Evolutionary conservation across 441 rosid genomes (phyloP).

Genomic region (Syzygium syzygioides): DNA sequence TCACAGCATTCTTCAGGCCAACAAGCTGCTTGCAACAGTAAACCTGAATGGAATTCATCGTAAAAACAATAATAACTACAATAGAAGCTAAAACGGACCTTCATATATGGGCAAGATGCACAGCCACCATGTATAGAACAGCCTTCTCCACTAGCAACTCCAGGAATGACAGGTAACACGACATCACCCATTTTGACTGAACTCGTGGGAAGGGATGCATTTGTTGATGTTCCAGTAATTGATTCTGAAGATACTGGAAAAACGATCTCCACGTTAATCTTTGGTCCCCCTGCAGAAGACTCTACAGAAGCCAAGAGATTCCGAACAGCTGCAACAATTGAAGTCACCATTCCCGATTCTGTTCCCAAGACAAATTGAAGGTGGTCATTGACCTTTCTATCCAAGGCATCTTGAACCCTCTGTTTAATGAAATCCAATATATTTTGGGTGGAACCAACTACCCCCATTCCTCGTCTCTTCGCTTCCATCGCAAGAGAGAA

Average conservation of each 20-base stretch:
- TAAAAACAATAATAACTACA: not conserved
- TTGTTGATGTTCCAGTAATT: conserved; percentile 47
- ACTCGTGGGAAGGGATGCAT: conserved; percentile 26
- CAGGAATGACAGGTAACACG: conserved; percentile 71
- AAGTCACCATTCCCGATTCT: conserved; percentile 94
- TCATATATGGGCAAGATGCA: conserved; percentile 98
- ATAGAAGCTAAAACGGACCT: conserved; percentile 36
- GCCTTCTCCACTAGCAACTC: conserved; percentile 93
- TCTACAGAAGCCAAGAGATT: conserved; percentile 40
- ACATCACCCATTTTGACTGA: conserved; percentile 40
- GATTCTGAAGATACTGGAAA: conserved; percentile 94
- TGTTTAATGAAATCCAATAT: conserved; percentile 80
- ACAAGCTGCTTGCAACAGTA: not conserved
- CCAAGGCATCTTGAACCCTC: conserved; percentile 78
- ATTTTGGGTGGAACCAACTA: conserved; percentile 89
- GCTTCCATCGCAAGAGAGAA: conserved; percentile 95
- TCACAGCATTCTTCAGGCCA: not conserved
- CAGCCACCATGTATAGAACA: conserved; percentile 94
- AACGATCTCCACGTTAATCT: conserved; percentile 75
- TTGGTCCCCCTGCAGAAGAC: conserved; percentile 31
- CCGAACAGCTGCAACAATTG: conserved; percentile 76
- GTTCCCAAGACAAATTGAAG: conserved; percentile 93
- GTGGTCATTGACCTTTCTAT: conserved; percentile 67
- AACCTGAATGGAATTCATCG: not conserved
- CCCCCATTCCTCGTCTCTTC: conserved; percentile 90